Evolutionary conservation across 768 basidiomycete genomes (phyloP).

Genomic region (Brasilioporus rufonigricans): DNA sequence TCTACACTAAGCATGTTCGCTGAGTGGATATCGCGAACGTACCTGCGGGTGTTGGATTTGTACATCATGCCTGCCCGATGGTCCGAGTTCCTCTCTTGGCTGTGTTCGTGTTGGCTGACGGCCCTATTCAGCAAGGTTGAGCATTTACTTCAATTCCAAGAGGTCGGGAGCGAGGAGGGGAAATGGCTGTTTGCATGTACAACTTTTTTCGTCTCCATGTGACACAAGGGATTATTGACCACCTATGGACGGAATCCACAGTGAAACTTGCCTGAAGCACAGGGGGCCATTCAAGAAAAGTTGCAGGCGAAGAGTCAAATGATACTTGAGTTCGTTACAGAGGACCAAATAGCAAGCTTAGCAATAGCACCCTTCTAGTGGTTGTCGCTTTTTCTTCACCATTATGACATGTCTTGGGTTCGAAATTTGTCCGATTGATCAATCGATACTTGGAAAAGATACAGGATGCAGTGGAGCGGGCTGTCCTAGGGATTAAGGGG

Average conservation of each 20-base stretch:
- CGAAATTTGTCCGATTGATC: conserved; percentile 13
- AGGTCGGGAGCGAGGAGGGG: conserved; percentile 17
- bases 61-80: conserved; percentile 23
- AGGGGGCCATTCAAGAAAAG: conserved; percentile 17
- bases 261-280: conserved; percentile 11
- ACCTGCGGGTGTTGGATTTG: conserved; percentile 17
- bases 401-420: too few species aligned
- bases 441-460: conserved; percentile 15
- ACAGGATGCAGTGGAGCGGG: conserved; percentile 9
- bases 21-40: conserved; percentile 17
- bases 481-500: conserved; percentile 10
- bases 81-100: not conserved
- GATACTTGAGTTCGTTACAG: conserved; percentile 15
- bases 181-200: conserved; percentile 11
- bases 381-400: not conserved
- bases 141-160: conserved; percentile 19
- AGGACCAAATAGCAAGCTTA: conserved; percentile 10
- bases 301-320: conserved; percentile 11
- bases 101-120: not conserved
- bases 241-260: not conserved
- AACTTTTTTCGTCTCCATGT: not conserved
- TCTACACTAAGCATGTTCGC: conserved; percentile 24
- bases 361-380: not conserved
- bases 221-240: not conserved
- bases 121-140: conserved; percentile 8